Evolutionary conservation across 768 basidiomycete species (phyloP).

Genomic region (Suillus subalutaceus): DNA sequence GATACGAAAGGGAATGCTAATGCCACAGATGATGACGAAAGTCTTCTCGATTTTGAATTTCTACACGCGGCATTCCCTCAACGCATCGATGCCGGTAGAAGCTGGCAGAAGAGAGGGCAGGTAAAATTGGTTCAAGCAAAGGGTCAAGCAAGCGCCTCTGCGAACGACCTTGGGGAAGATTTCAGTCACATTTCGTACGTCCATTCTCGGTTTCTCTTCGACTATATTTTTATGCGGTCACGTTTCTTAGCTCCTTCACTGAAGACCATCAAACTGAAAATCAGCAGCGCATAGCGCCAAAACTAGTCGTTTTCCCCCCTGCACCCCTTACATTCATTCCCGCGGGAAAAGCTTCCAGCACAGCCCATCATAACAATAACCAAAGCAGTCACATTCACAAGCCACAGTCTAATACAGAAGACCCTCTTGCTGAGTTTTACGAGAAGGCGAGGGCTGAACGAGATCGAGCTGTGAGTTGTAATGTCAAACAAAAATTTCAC

Average conservation of each 20-base stretch:
- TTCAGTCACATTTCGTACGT: slow-evolving; percentile 54
- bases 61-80: slow-evolving; percentile 50
- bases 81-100: slow-evolving; percentile 48
- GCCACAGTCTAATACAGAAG: slow-evolving; percentile 32
- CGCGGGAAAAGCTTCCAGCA: not conserved
- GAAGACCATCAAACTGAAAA: not conserved
- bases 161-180: slow-evolving; percentile 30
- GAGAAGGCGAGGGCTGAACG: slow-evolving; percentile 52
- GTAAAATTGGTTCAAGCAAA: slow-evolving; percentile 8
- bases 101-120: slow-evolving; percentile 21
- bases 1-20: slow-evolving; percentile 19
- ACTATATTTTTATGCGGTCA: not conserved
- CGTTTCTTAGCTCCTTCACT: not conserved
- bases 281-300: not conserved
- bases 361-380: slow-evolving; percentile 9
- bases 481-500: not conserved
- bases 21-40: slow-evolving; percentile 12
- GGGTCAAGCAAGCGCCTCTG: not conserved
- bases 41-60: slow-evolving; percentile 40
- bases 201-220: slow-evolving; percentile 1
- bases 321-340: slow-evolving; percentile 23
- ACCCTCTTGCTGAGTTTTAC: slow-evolving; percentile 72
- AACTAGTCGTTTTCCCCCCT: slow-evolving; percentile 27
- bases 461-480: slow-evolving; percentile 43
- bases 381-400: slow-evolving; percentile 20